These are phyloP conservation scores for Thraustotheca clavata DNA, from an alignment of 352 stramenopile genomes.

Conservation along the genomic window DNA sequence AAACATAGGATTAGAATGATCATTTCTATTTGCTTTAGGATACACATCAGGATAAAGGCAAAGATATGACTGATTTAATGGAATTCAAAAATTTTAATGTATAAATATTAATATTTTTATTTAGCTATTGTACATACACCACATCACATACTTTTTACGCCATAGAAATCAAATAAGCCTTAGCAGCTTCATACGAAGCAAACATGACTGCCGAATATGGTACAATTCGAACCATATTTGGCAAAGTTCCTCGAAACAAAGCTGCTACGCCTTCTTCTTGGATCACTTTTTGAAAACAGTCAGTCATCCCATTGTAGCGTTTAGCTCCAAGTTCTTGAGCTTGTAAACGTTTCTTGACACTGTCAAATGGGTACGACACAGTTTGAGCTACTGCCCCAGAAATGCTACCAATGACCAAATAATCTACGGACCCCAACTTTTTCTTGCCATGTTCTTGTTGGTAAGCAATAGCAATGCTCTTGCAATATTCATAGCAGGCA, in stretches of 20 bases:
- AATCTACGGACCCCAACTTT: slow-evolving; percentile 65
- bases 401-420: slow-evolving; percentile 67
- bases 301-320: slow-evolving; percentile 53
- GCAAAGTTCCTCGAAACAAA: slow-evolving; percentile 62
- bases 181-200: slow-evolving; percentile 72
- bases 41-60: slow-evolving; percentile 2
- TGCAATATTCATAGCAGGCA: slow-evolving; percentile 76
- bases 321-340: slow-evolving; percentile 27
- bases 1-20: not conserved
- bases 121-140: slow-evolving; percentile 22
- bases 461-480: slow-evolving; percentile 34
- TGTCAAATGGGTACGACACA: slow-evolving; percentile 79
- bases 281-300: slow-evolving; percentile 69
- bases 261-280: slow-evolving; percentile 55
- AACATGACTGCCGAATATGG: slow-evolving; percentile 81
- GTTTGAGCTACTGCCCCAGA: slow-evolving; percentile 67
- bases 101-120: slow-evolving; percentile 56
- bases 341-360: slow-evolving; percentile 77
- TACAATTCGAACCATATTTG: slow-evolving; percentile 69
- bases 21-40: not conserved
- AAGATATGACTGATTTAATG: not conserved
- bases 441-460: slow-evolving; percentile 51
- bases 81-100: slow-evolving; percentile 32
- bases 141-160: slow-evolving; percentile 26
- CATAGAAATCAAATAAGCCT: slow-evolving; percentile 33